Percentiles rank a stretch among this genome's conserved stretches.
These are phyloP conservation scores for Dioscorea alata DNA, from an alignment of 106 monocot genomes.

Conservation along the genomic window DNA sequence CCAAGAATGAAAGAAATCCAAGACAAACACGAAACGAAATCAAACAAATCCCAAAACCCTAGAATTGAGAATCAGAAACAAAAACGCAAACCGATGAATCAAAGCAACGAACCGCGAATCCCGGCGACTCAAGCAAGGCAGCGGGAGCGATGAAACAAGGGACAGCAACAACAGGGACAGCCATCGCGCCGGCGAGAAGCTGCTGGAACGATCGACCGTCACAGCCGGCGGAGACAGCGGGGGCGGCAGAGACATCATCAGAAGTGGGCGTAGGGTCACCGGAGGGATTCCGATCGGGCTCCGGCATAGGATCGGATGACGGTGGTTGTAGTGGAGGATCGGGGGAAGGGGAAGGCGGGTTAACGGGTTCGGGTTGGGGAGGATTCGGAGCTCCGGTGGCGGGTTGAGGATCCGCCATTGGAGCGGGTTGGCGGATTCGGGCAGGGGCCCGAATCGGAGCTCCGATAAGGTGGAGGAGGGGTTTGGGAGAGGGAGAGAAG, in stretches of 20 bases:
- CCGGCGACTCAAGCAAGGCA: constrained; percentile 33
- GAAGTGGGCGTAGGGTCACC: neutral
- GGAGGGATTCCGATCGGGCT: neutral
- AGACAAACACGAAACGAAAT: neutral
- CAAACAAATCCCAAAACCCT: neutral
- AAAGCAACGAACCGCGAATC: constrained; percentile 36
- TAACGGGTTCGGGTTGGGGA: no score
- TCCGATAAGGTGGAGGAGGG: neutral
- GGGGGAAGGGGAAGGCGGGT: neutral
- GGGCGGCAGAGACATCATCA: neutral
- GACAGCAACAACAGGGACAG: constrained; percentile 33
- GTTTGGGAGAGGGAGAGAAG: neutral
- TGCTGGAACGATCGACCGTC: constrained; percentile 24
- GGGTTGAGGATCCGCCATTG: neutral
- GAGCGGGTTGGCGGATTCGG: neutral
- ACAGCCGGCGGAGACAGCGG: neutral
- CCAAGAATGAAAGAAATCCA: neutral
- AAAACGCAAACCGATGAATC: neutral
- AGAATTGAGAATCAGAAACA: neutral
- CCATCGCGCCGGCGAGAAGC: constrained; percentile 28
- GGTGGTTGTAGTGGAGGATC: neutral
- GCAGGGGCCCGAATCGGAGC: neutral
- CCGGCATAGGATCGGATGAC: neutral
- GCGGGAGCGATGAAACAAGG: constrained; percentile 38
- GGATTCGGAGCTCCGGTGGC: no score